Evolutionary conservation across 495 filamentous ascomycete species (phyloP).

Genomic region (Neurospora intermedia): DNA sequence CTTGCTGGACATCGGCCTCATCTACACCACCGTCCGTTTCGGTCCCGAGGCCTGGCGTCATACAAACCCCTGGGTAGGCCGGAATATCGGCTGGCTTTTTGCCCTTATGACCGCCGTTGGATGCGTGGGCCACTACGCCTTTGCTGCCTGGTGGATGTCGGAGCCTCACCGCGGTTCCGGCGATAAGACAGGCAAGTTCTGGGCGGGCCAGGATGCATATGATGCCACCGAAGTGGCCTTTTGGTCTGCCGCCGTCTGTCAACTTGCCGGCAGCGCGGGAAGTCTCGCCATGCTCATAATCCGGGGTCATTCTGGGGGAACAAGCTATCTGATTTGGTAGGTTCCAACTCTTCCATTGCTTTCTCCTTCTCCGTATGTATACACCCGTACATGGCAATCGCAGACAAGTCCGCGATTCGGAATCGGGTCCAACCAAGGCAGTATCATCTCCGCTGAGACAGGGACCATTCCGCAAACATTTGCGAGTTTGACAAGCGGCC

Average conservation of each 20-base stretch:
- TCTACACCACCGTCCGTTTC: constrained; percentile 27
- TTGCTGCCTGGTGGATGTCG: constrained; percentile 30
- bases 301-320: constrained; percentile 31
- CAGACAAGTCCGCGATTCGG: not conserved
- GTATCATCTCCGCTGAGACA: not conserved
- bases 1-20: constrained; percentile 29
- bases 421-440: not conserved
- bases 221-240: constrained; percentile 36
- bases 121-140: constrained; percentile 20
- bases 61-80: constrained; percentile 23
- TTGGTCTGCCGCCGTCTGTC: constrained; percentile 25
- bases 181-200: constrained; percentile 27
- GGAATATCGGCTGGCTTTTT: constrained; percentile 24
- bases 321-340: constrained; percentile 32
- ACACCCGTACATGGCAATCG: not conserved
- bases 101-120: constrained; percentile 15
- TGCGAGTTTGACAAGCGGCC: not conserved
- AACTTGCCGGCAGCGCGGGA: constrained; percentile 18
- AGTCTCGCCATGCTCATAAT: constrained; percentile 27
- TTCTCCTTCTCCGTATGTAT: not conserved
- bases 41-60: constrained; percentile 23
- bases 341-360: not conserved
- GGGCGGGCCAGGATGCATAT: constrained; percentile 21
- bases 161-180: constrained; percentile 13
- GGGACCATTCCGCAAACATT: not conserved